Percentiles rank a stretch among this genome's conserved stretches.
Evolutionary conservation across 1,284 basidiomycete species (phyloP).

Genomic region (Apiotrichum montevideense): DNA sequence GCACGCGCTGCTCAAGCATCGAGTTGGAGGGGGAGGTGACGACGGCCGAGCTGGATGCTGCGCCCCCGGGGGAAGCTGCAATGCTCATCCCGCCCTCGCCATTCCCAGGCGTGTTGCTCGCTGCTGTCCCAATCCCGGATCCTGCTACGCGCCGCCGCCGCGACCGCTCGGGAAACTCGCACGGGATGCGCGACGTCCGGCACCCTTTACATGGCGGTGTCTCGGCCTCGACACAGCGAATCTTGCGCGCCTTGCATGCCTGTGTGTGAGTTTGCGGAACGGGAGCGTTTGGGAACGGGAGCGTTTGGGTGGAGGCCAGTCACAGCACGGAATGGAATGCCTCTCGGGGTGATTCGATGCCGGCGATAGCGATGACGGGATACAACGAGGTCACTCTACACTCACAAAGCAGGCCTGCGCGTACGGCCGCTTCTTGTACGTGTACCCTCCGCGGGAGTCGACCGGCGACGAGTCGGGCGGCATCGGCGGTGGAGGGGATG

Average conservation of each 20-base stretch:
- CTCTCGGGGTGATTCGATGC: too few relatives aligned
- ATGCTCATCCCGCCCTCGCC: not conserved
- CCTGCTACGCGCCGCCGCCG: conserved; percentile 2
- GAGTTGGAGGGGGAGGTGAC: not conserved
- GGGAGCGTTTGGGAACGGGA: too few relatives aligned
- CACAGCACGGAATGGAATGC: too few relatives aligned
- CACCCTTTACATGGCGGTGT: conserved; percentile 22
- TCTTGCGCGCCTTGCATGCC: conserved; percentile 23
- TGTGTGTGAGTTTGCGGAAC: not conserved
- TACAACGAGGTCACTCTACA: not conserved
- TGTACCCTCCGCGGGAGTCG: conserved; percentile 5
- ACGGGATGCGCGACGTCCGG: conserved; percentile 15
- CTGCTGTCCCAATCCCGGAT: not conserved
- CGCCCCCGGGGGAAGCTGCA: not conserved
- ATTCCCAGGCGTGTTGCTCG: not conserved
- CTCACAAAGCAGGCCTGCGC: conserved; percentile 21
- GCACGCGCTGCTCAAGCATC: conserved; percentile 13
- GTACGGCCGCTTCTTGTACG: conserved; percentile 22
- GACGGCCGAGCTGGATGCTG: not conserved
- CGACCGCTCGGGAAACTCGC: conserved; percentile 17
- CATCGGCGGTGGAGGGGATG: too few relatives aligned
- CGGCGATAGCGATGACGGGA: too few relatives aligned
- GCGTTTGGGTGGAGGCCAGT: too few relatives aligned
- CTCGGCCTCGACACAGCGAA: conserved; percentile 20
- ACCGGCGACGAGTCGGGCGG: not conserved